These are phyloP conservation scores for Brassica rapa DNA, from an alignment of 345 rosid species.

Conservation along the genomic window DNA sequence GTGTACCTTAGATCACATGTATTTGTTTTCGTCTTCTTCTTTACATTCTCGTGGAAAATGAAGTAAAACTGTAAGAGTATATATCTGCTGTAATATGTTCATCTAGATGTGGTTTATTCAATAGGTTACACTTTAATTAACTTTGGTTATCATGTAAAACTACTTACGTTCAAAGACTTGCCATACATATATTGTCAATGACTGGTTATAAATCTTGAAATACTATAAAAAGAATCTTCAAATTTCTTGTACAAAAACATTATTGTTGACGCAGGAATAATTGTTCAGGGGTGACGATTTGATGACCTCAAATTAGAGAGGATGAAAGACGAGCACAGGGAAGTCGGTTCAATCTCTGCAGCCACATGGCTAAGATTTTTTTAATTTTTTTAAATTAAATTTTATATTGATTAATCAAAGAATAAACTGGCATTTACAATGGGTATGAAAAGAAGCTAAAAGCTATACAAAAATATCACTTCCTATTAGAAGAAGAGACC, in stretches of 20 bases:
- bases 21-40: not conserved
- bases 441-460: too few species aligned
- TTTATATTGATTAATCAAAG: too few species aligned
- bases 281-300: not conserved
- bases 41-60: not conserved
- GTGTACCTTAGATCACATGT: not conserved
- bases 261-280: not conserved
- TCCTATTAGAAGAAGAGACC: too few species aligned
- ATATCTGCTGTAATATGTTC: not conserved
- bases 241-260: not conserved
- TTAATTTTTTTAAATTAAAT: too few species aligned
- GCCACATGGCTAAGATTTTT: not conserved
- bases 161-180: not conserved
- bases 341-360: constrained; percentile 3
- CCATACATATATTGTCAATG: not conserved
- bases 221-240: not conserved
- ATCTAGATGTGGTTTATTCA: not conserved
- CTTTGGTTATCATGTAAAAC: not conserved
- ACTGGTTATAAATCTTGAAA: not conserved
- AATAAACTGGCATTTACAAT: too few species aligned
- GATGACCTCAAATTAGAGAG: not conserved
- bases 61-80: not conserved
- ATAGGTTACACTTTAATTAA: not conserved
- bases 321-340: not conserved
- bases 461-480: too few species aligned